A percentile compares a stretch with the other conserved stretches of the same genome.
Evolutionary conservation across 495 filamentous ascomycete genomes (phyloP).

Genomic region (Chaetomium tenue): DNA sequence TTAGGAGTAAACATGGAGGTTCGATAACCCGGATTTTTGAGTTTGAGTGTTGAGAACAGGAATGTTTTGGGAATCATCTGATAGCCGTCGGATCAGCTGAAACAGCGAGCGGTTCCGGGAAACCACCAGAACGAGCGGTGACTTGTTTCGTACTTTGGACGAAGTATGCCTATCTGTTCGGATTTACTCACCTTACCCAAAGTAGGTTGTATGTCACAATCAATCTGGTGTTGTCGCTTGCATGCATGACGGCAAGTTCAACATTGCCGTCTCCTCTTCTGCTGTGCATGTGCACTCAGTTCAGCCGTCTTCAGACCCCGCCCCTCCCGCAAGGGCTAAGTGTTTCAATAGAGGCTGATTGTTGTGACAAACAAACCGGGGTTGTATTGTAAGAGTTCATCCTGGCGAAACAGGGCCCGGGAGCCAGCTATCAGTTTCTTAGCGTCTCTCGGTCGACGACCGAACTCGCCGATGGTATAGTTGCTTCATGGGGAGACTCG

Average conservation of each 20-base stretch:
- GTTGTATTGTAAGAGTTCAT: background rate
- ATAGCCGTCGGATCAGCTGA: background rate
- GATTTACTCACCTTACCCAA: background rate
- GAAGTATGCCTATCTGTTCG: background rate
- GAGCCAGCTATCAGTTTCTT: background rate
- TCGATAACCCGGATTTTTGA: background rate
- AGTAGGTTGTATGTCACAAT: background rate
- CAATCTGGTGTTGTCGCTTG: background rate
- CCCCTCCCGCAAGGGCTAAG: background rate
- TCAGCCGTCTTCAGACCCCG: background rate
- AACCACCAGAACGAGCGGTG: background rate
- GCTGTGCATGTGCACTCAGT: too few species aligned
- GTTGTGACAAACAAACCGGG: background rate
- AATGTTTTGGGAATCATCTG: background rate
- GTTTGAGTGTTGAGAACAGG: background rate
- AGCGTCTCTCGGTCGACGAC: too few species aligned
- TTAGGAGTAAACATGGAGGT: background rate
- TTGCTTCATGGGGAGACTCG: background rate
- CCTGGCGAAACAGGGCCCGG: background rate
- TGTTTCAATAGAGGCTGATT: slow-evolving; percentile 25
- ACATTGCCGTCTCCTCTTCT: background rate
- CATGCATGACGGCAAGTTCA: background rate
- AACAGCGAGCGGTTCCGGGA: background rate
- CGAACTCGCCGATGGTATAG: too few species aligned
- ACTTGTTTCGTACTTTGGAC: too few species aligned